Evolutionary conservation across 2,329 filamentous ascomycete genomes (phyloP), one percentile per base, ranked within the genome.

Genomic region (Colletotrichum sp.): DNA sequence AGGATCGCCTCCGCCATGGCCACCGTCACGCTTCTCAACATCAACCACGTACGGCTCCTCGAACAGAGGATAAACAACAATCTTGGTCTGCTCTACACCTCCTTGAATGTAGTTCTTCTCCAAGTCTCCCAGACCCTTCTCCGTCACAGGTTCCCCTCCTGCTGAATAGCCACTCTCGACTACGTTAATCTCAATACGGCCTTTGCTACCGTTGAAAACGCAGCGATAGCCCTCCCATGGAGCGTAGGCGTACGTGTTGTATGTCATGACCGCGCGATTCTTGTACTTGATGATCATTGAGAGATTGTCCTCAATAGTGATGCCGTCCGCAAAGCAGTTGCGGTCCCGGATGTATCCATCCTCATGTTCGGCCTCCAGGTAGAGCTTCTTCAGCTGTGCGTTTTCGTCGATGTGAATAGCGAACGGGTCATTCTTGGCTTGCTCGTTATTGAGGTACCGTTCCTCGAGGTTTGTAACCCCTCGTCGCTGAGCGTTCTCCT

Each of bases 401-500:
- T 87, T 87, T 0, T 83, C 77, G 15, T 86, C 83, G 67, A 89
- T 77, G 75, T 88, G 83, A 68, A 89, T 78, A 5, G 87, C 87
- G 78, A 89, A 89, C 1, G 87, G 87, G 71, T 89, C 88, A 3
- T 82, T 80, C 69, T 83, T 83, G 1, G 87, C 87, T 13, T 81
- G 82, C 21, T 85, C 81, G 71, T 85, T 88, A 10, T 85, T 84
- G 55, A 85, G 82, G 10, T 84, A 82, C 6, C 88, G 81, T 12
- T 82, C 80, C 73, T 85, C 83, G 73, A 88, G 86, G 15, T 83
- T 81, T 1, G 81, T 85, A 26, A 85, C 84, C 3, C 87, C 88
- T 7, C 90, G 85, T 39, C 81, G 77, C 83, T 92, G 90, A 1
- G 91, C 91, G 76, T 93, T 93, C 77, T 92, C 90, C 21, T 87